phyloP scores from a whole-genome alignment of 768 basidiomycete species.

The Leccinum barrowsii region DNA sequence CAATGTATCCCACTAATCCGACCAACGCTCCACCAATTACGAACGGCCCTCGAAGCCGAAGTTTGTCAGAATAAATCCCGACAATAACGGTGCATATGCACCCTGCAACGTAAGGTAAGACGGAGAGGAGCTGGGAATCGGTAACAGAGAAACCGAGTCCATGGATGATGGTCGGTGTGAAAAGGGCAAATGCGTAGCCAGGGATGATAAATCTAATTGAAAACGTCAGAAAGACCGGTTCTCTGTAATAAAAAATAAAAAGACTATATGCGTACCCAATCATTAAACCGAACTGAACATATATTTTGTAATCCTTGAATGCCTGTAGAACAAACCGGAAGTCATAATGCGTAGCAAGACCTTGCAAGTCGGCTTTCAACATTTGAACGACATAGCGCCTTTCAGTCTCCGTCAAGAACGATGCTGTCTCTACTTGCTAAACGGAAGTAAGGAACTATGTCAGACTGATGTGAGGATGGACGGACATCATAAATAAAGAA shows the following conservation, averaged over 20 bases:
- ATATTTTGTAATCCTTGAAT: conserved; percentile 41
- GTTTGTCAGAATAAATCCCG: conserved; percentile 41
- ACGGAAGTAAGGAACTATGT: conserved; percentile 1
- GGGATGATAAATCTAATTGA: conserved; percentile 38
- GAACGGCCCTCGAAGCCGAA: conserved; percentile 43
- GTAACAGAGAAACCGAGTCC: conserved; percentile 48
- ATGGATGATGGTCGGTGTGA: conserved; percentile 47
- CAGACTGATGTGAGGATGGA: not conserved
- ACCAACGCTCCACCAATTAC: conserved; percentile 38
- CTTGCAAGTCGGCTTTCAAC: conserved; percentile 41
- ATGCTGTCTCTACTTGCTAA: conserved; percentile 11
- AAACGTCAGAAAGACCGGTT: conserved; percentile 2
- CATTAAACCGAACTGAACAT: conserved; percentile 31
- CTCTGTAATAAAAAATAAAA: too few species aligned
- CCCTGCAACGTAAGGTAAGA: conserved; percentile 43
- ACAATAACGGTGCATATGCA: conserved; percentile 37
- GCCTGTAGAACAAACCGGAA: conserved; percentile 47
- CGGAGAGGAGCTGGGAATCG: conserved; percentile 44
- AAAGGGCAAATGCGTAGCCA: conserved; percentile 43
- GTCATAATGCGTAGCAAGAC: conserved; percentile 43
- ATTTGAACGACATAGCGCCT: conserved; percentile 35
- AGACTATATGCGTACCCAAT: conserved; percentile 30
- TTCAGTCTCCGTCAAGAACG: conserved; percentile 36
- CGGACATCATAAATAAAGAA: conserved; percentile 53
- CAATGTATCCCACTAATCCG: conserved; percentile 45